Evolutionary conservation across 169 alveolate species (phyloP), one percentile per base, ranked within the genome.

Genomic region (Plasmodium knowlesi): DNA sequence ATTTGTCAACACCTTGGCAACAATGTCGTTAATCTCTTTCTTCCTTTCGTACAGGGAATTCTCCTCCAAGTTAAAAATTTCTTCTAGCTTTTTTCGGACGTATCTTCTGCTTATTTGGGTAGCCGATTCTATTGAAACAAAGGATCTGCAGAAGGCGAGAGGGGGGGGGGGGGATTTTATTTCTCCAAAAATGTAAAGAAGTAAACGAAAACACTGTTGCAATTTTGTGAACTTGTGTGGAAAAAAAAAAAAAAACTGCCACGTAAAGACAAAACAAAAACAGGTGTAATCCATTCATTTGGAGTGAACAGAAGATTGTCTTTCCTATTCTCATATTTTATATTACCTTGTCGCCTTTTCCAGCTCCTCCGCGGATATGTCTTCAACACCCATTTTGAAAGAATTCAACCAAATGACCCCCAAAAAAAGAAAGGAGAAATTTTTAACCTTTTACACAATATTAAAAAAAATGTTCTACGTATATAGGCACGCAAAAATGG

Each of bases 331-430:
- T 70, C 50, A 50, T 85, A 43, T 74, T 30, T 16, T 80, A 72
- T 43, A 81, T 91, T 91, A 91, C 95, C 83, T 91, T 46, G 92
- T 78, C 22, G 95, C 95, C 50, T 82, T 72, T 71, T 91, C 95
- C 39, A 91, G 16, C 30, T 91, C 83, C 57, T 91, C 92, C 34
- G 80, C 53, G 46, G 95, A 81, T 81, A 91, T 91, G 70, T 91
- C 92, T 80, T 82, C 85, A 71, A 72, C 84, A 82, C 84, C 57
- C 95, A 91, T 91, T 91, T 81, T 91, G 71, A 70, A 83, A 54
- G 9, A 78, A 78, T 19, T 78, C 39, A 78, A 78, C 30, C 53
- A 32, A 12, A 78, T 78, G 53, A 78, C 46, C 32, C 25, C 25
- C 0, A n/a, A 73, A 73, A 12, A 84, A 22, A 73, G 46, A 73